Base-by-base conservation (phyloP, 2,329 filamentous ascomycete genomes). In the Lasiodiplodia sp. region DNA sequence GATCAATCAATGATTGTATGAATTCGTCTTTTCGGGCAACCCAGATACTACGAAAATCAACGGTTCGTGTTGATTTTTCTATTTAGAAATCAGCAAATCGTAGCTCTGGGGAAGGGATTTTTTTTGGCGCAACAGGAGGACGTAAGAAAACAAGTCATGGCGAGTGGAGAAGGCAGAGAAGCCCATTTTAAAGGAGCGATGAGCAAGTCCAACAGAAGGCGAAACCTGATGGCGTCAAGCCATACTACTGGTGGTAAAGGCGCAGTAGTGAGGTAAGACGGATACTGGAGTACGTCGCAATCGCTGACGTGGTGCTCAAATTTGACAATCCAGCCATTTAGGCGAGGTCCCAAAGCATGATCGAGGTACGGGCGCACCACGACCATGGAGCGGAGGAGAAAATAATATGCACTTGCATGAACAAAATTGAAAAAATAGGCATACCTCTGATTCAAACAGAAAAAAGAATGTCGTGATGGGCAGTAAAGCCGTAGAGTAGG, bases 251-350 rank as follows among this genome's bases (percentile, higher is more conserved):
- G 38, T 3, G 44, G 37, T n/a, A 28, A 37, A 52, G 60, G 18
- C 28, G 44, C 44, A 52, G 51, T n/a, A 37, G n/a, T 37, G 28
- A 52, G 28, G 28, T 38, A 52, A 64, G 28, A 64, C 47, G 37
- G 28, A 14, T 25, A 25, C 47, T 31, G 25, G 23, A 23, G 34
- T 38, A 5, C 28, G 60, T 64, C 47, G 47, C 34, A 52, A 64
- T 38, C 23, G 47, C n/a, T 52, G 60, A 64, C 47, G 60, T 64
- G 60, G 51, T 25, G 44, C 23, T 52, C n/a, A 23, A 21, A 10
- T 44, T 40, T 38, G 55, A 34, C 34, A 12, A 21, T 18, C 10
- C 34, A 34, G n/a, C 11, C 31, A 23, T 10, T 37, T 10, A 8
- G 56, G 12, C 6, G 56, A 25, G 28, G 2, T 5, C 18, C 5